Conservation (phyloP, 176 grass and related monocot species). For the Tillandsia leiboldiana region DNA sequence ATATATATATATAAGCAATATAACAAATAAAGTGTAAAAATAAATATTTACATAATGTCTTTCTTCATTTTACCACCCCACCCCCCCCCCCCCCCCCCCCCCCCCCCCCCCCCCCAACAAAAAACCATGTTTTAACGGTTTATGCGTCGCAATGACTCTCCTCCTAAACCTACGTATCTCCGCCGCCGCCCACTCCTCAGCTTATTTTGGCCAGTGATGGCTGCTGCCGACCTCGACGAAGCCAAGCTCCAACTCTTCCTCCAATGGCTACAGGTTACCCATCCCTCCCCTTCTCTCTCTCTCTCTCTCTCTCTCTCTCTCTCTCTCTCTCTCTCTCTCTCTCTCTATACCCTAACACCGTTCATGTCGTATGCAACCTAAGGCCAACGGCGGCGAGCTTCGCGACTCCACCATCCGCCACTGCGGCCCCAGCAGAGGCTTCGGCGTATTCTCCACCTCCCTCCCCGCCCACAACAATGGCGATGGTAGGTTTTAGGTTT, state of each 20-base stretch:
- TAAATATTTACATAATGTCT: too few species aligned
- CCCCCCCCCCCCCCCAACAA: too few species aligned
- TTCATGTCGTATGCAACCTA: slow-evolving; percentile 1
- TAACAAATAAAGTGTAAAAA: too few species aligned
- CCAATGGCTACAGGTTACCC: slow-evolving; percentile 71
- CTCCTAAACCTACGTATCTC: too few species aligned
- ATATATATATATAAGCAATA: too few species aligned
- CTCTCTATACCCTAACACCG: not conserved
- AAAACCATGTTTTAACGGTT: too few species aligned
- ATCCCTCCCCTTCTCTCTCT: not conserved
- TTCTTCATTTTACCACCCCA: too few species aligned
- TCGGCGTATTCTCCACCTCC: slow-evolving; percentile 48
- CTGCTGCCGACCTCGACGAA: slow-evolving; percentile 20
- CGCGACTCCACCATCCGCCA: slow-evolving; percentile 52
- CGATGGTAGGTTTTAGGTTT: slow-evolving; percentile 14
- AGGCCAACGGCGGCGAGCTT: slow-evolving; percentile 66
- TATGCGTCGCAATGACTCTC: too few species aligned
- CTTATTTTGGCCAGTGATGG: not conserved
- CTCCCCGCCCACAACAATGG: slow-evolving; percentile 23
- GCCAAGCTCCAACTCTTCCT: slow-evolving; percentile 68
- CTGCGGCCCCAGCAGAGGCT: slow-evolving; percentile 40
- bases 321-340: not conserved
- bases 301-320: not conserved
- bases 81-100: too few species aligned
- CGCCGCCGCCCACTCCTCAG: not conserved